Evolutionary conservation across 2,329 filamentous ascomycete genomes (phyloP).

Genomic region (Diplocarpon rosae): DNA sequence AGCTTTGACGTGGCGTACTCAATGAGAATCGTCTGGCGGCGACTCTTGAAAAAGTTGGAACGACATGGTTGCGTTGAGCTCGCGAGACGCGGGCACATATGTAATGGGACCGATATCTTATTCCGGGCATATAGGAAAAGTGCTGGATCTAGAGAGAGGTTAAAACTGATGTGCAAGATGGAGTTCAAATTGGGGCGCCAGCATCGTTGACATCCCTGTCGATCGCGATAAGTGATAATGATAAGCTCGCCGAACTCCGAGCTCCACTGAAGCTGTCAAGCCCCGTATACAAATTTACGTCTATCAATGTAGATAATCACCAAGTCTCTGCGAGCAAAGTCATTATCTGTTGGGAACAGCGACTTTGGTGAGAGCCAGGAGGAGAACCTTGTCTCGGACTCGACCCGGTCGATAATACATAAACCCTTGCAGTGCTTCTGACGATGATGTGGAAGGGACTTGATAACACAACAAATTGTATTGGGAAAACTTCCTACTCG

Average conservation of each 20-base stretch:
- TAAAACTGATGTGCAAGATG: background rate
- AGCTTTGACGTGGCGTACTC: conserved; percentile 18
- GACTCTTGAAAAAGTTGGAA: conserved; percentile 5
- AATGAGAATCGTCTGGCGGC: conserved; percentile 13
- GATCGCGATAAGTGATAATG: conserved; percentile 14
- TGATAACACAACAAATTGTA: no score
- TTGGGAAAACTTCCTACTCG: no score
- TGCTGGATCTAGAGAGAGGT: no score
- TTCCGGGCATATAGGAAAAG: conserved; percentile 24
- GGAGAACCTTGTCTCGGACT: no score
- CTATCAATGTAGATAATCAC: no score
- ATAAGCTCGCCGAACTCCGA: conserved; percentile 7
- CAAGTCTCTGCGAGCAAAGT: background rate
- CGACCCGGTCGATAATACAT: no score
- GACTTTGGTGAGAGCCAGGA: no score
- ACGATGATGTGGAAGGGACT: no score
- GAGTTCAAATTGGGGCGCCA: background rate
- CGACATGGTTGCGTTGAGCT: conserved; percentile 18
- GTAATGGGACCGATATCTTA: conserved; percentile 13
- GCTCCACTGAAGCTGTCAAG: no score
- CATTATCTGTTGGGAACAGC: no score
- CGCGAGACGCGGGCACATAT: conserved; percentile 23
- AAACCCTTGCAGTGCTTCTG: no score
- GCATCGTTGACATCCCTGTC: conserved; percentile 8
- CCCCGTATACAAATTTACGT: no score